Evolutionary conservation across 129 eudicot species (phyloP).

Genomic region (Heracleum sosnowskyi): DNA sequence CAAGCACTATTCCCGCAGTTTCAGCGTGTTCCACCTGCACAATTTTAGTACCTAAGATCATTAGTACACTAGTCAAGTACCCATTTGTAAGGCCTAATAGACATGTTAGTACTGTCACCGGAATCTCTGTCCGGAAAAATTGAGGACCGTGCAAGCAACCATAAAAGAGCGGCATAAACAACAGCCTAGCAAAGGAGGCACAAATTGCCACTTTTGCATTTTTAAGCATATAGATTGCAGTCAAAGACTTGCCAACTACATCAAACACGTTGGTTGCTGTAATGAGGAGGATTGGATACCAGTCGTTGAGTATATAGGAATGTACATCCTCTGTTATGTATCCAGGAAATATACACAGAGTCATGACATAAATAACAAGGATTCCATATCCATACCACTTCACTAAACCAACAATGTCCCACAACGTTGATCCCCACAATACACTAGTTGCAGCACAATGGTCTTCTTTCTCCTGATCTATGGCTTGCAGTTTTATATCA

Average conservation of each 20-base stretch:
- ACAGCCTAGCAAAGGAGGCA: conserved; percentile 60
- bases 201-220: conserved; percentile 69
- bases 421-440: conserved; percentile 47
- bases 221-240: conserved; percentile 56
- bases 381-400: conserved; percentile 77
- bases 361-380: conserved; percentile 58
- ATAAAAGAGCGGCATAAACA: conserved; percentile 67
- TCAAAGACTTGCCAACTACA: conserved; percentile 65
- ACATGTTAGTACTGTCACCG: conserved; percentile 72
- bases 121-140: conserved; percentile 75
- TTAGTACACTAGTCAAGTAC: conserved; percentile 70
- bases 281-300: conserved; percentile 78
- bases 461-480: conserved; percentile 46
- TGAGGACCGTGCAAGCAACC: conserved; percentile 82
- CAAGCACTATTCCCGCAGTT: conserved; percentile 78
- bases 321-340: conserved; percentile 89
- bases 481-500: conserved; percentile 53
- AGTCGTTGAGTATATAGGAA: conserved; percentile 54
- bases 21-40: conserved; percentile 79
- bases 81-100: conserved; percentile 93
- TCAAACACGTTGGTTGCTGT: conserved; percentile 75
- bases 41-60: conserved; percentile 75
- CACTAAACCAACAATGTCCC: conserved; percentile 57
- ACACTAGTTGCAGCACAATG: conserved; percentile 40
- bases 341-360: conserved; percentile 84